phyloP scores from a whole-genome alignment of 148 eudicot species.

The Rhododendron vialii region DNA sequence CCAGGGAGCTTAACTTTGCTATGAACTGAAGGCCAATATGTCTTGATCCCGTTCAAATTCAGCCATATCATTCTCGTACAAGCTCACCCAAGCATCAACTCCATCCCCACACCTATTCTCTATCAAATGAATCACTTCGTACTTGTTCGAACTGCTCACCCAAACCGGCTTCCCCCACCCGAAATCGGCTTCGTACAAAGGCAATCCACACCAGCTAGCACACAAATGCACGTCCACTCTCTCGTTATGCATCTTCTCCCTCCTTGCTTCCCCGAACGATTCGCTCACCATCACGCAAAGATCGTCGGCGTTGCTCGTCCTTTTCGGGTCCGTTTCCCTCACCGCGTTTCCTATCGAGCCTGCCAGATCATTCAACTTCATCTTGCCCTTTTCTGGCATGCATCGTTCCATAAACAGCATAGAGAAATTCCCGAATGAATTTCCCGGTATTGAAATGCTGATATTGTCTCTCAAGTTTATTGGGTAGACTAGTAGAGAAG shows the following conservation, averaged over 20 bases:
- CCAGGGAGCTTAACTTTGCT: not conserved
- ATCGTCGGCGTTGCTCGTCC: not conserved
- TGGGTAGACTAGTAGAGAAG: constrained; percentile 1
- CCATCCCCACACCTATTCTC: constrained; percentile 9
- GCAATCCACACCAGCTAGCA: constrained; percentile 24
- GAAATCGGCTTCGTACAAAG: constrained; percentile 25
- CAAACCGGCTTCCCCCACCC: constrained; percentile 34
- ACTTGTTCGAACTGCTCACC: constrained; percentile 13
- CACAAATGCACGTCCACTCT: constrained; percentile 3
- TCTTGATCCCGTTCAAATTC: constrained; percentile 10
- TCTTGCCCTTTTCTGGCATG: not conserved
- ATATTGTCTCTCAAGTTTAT: constrained; percentile 18
- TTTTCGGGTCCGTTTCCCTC: not conserved
- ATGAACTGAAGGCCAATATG: constrained; percentile 1
- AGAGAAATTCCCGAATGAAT: constrained; percentile 21
- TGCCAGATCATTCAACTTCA: constrained; percentile 1
- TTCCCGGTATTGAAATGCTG: not conserved
- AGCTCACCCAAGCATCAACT: constrained; percentile 32
- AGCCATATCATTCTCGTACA: constrained; percentile 18
- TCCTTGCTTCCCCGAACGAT: constrained; percentile 2
- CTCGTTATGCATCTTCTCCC: not conserved
- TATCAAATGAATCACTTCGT: constrained; percentile 7
- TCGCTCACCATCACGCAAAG: constrained; percentile 3
- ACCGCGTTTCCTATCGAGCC: not conserved
- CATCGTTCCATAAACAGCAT: not conserved